Evolutionary conservation across 2,329 filamentous ascomycete genomes (phyloP), one percentile per base, ranked within the genome.

Genomic region (Ophiognomonia clavigignenti-juglandacearum): DNA sequence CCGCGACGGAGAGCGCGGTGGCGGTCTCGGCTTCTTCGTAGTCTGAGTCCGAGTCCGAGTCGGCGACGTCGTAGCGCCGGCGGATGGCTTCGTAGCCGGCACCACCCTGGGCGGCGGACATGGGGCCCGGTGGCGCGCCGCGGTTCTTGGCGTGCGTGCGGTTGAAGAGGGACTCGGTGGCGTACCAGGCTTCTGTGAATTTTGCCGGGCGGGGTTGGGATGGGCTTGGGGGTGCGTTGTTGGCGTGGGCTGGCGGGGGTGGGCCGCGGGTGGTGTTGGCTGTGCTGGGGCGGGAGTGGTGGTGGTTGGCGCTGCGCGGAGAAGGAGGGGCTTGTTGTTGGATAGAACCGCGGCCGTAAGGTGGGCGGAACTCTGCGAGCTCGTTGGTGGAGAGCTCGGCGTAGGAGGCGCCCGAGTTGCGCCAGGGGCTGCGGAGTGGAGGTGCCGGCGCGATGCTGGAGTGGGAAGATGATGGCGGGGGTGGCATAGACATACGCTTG

Each of bases 161-260:
- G 42, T 67, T 70, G 57, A 77, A 69, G 35, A 78, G 69, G 2
- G 75, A 77, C 32, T 80, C 75, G 1, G 74, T 72, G 3, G 76
- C 66, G 52, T 70, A 70, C 77, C 77, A 80, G 0, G 74, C 68
- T 56, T 80, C 77, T 5, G 71, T 78, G 55, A 78, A 78, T 53
- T 66, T 72, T 35, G 68, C 66, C 1, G 64, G 54, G 26, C 73
- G 72, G 27, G 57, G 59, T 16, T 65, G 67, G 37, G 63, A 61
- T 11, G 57, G 53, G 47, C 56, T 60, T 24, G 44, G 39, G 18
- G 54, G 43, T 6, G 47, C 39, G 2, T 39, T 20, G 13, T 59
- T 26, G 10, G 6, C 10, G 24, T 26, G 24, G 6, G 24, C 24
- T 49, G 57, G 55, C 38, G 59, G 49, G 4, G 37, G 46, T n/a